Evolutionary conservation across 257 asterid species (phyloP).

Genomic region (Nyctanthes arbortristis): DNA sequence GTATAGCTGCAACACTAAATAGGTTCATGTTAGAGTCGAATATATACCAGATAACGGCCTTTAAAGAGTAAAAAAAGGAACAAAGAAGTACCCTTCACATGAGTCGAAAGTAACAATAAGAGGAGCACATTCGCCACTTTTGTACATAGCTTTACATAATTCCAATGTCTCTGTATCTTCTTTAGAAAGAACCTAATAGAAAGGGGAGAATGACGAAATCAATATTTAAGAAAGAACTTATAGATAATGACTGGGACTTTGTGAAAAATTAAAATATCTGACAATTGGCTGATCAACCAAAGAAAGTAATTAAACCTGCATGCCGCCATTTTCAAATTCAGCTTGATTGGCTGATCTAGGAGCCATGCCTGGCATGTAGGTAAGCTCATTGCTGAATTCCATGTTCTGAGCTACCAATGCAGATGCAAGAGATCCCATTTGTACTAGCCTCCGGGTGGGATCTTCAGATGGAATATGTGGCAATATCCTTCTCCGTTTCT

Average conservation of each 20-base stretch:
- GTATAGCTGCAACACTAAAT: conserved; percentile 61
- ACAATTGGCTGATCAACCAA: not conserved
- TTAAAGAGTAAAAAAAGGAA: conserved; percentile 2
- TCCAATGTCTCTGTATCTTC: conserved; percentile 67
- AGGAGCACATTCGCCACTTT: conserved; percentile 77
- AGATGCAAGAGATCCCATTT: conserved; percentile 73
- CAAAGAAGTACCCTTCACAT: conserved; percentile 66
- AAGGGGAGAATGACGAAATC: not conserved
- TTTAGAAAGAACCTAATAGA: conserved; percentile 62
- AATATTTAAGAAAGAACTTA: not conserved
- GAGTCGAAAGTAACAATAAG: conserved; percentile 68
- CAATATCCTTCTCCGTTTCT: conserved; percentile 74
- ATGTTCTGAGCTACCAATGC: conserved; percentile 65
- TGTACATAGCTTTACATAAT: conserved; percentile 54
- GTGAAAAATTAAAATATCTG: not conserved
- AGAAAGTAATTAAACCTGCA: conserved; percentile 63
- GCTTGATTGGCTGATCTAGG: conserved; percentile 72
- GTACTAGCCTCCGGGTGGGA: conserved; percentile 47
- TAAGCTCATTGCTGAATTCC: conserved; percentile 75
- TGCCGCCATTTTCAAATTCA: conserved; percentile 71
- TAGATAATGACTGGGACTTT: not conserved
- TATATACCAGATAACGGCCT: conserved; percentile 8
- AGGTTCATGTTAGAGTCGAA: conserved; percentile 12
- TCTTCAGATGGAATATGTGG: conserved; percentile 61
- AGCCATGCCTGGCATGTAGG: conserved; percentile 70